Evolutionary conservation across 148 eudicot species (phyloP).

Genomic region (Dianthus caryophyllus): DNA sequence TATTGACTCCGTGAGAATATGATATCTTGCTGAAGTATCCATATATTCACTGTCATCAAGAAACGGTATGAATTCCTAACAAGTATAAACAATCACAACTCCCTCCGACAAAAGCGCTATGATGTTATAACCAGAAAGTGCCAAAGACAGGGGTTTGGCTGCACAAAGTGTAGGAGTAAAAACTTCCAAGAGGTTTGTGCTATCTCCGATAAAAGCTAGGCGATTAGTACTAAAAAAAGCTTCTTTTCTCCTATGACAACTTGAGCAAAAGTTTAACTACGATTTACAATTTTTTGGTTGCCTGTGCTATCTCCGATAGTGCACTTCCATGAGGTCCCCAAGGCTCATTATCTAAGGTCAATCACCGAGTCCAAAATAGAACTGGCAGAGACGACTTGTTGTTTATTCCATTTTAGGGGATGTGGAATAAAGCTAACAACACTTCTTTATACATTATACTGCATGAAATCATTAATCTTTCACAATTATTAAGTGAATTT

Average conservation of each 20-base stretch:
- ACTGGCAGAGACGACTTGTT: not conserved
- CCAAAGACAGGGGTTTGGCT: not conserved
- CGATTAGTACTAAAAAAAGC: not conserved
- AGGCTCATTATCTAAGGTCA: conserved; percentile 54
- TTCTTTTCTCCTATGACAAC: conserved; percentile 5
- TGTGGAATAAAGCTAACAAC: not conserved
- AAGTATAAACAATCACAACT: not conserved
- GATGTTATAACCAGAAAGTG: not conserved
- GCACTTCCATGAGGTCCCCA: conserved; percentile 99
- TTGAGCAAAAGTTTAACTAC: conserved; percentile 12
- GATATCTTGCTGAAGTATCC: not conserved
- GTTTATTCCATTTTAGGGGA: not conserved
- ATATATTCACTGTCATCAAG: not conserved
- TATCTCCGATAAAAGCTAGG: conserved; percentile 6
- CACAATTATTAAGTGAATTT: not conserved
- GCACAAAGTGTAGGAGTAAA: not conserved
- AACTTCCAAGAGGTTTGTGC: not conserved
- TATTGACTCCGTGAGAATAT: not conserved
- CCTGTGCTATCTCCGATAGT: conserved; percentile 83
- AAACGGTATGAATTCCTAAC: not conserved
- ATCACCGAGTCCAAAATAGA: not conserved
- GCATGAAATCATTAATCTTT: not conserved
- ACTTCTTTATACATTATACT: not conserved
- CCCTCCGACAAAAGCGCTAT: not conserved
- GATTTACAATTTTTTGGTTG: conserved; percentile 81